phyloP scores from a whole-genome alignment of 2,329 filamentous ascomycete genomes.

The Penicillium nordicum region DNA sequence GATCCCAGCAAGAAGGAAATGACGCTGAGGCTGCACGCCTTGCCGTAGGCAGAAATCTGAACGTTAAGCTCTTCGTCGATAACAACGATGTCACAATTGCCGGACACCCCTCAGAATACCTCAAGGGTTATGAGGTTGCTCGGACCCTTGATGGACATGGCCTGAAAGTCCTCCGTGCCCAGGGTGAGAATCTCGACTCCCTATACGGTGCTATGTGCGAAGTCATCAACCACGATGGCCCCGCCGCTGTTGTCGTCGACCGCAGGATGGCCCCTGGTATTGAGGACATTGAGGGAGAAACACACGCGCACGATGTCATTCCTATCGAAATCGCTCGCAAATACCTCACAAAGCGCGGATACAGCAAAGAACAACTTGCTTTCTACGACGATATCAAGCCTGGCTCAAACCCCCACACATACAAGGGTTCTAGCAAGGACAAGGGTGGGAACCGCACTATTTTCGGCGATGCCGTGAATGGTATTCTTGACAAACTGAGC shows the following conservation, averaged over 20 bases:
- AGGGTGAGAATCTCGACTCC: conserved; percentile 39
- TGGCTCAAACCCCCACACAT: conserved; percentile 31
- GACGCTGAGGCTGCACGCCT: conserved; percentile 42
- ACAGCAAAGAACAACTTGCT: conserved; percentile 31
- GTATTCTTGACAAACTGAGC: conserved; percentile 35
- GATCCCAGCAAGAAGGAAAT: conserved; percentile 43
- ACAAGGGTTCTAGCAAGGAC: conserved; percentile 35
- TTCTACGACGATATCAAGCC: conserved; percentile 37
- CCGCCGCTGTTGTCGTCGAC: conserved; percentile 31
- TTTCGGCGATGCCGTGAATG: conserved; percentile 41
- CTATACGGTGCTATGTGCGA: conserved; percentile 34
- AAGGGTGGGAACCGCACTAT: conserved; percentile 39
- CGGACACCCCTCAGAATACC: conserved; percentile 40
- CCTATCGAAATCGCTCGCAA: conserved; percentile 36
- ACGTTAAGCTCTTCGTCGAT: conserved; percentile 41
- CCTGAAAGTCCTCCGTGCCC: conserved; percentile 34
- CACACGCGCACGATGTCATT: conserved; percentile 39
- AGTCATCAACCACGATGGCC: conserved; percentile 33
- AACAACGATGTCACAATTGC: conserved; percentile 44
- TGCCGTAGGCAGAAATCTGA: conserved; percentile 37
- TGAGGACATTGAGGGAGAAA: conserved; percentile 35
- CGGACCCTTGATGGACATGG: conserved; percentile 38
- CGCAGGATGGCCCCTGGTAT: conserved; percentile 40
- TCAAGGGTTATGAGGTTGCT: conserved; percentile 36
- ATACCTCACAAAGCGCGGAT: conserved; percentile 39